Evolutionary conservation across 225 moss, liverwort and hornwort species (phyloP), one percentile per base, ranked within the genome.

Genomic region (Bryum argenteum): DNA sequence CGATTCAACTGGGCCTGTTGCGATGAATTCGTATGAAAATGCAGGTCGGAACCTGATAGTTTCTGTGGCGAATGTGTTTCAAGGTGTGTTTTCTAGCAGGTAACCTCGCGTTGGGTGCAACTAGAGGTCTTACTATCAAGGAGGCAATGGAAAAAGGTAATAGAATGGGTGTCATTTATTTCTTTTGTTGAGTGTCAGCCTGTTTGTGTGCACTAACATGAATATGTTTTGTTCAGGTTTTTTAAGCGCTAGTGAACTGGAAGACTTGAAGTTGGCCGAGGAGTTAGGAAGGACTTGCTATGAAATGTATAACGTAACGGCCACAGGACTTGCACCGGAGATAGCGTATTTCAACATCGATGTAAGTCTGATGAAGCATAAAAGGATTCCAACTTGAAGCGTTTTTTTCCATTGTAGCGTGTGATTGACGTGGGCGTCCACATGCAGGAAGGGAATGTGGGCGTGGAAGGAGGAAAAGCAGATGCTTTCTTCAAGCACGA

Each of bases 61-160:
- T 33, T 33, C 51, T 76, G 63, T 58, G 82, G 65, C 81, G 66
- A 70, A 53, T 75, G 54, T 78, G 74, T 76, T 58, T 75, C 65
- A 71, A 98, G 97, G 97, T 98, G 58, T 98, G 97, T 79, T 98
- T 98, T 77, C 78, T 98, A 80, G 97, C 97, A 70, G 97, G 97
- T 45, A 98, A 92, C 45, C 88, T 98, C 44, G 97, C 97, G 63
- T 75, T 98, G 6, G 97, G 97, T 54, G 94, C 97, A 54, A 98
- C 97, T 45, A 90, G 81, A 77, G 97, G 97, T 15, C 81, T 92
- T 58, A 80, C 94, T 41, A 84, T 85, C 69, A 67, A 80, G 68
- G 84, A 88, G 74, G 92, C 97, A 26, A 84, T 91, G 83, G 80
- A 75, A 23, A 84, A 81, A 82, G 87, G 87, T 87, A 87, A 38